These are phyloP conservation scores for Trichoderma parareesei DNA, from an alignment of 495 filamentous ascomycete genomes.

Conservation along the genomic window DNA sequence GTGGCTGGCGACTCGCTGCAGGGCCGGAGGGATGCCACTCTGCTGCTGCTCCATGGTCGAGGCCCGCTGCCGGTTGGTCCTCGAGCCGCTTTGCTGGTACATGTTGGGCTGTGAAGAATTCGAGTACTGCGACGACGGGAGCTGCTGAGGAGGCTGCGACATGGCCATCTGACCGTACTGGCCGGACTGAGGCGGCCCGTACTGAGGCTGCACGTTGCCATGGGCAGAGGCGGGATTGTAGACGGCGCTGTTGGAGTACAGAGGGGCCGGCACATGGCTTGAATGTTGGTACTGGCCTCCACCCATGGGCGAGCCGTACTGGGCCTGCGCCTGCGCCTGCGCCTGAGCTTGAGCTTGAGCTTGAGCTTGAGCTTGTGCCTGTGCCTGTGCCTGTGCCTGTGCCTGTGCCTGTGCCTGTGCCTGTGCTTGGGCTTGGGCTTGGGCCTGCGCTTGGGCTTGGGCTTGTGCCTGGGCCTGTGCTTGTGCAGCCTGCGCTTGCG, in stretches of 20 bases:
- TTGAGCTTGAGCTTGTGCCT: conserved; percentile 29
- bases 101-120: conserved; percentile 52
- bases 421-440: conserved; percentile 15
- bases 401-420: conserved; percentile 55
- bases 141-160: conserved; percentile 52
- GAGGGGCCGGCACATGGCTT: conserved; percentile 43
- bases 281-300: conserved; percentile 36
- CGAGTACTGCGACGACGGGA: conserved; percentile 61
- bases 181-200: conserved; percentile 56
- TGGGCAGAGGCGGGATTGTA: conserved; percentile 46
- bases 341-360: conserved; percentile 6
- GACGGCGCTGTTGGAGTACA: conserved; percentile 60
- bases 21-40: conserved; percentile 81
- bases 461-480: conserved; percentile 15
- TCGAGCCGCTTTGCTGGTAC: conserved; percentile 77
- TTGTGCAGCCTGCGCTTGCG: conserved; percentile 33
- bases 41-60: conserved; percentile 93
- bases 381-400: neutral
- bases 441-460: conserved; percentile 19
- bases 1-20: conserved; percentile 94
- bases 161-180: conserved; percentile 75
- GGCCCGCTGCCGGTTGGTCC: conserved; percentile 79
- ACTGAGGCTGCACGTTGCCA: conserved; percentile 59
- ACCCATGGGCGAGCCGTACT: conserved; percentile 32
- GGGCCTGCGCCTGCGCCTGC: conserved; percentile 32